Evolutionary conservation across 1,139 yeast species (phyloP), one percentile per base, ranked within the genome.

Genomic region (Saccharomycopsis crataegensis): DNA sequence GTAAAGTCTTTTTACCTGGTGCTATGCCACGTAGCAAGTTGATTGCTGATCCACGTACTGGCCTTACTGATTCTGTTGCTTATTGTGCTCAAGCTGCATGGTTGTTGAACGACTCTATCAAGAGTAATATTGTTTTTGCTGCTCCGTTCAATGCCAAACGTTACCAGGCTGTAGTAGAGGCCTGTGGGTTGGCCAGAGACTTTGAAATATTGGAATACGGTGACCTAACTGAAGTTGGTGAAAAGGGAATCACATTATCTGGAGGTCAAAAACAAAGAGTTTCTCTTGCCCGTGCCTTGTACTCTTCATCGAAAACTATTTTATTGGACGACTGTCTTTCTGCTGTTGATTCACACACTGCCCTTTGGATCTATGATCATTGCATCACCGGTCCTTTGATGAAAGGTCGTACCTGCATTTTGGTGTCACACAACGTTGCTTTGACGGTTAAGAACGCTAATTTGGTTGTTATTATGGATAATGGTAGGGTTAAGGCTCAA

Each of bases 211-310:
- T 81, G 44, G 76, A 75, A 53, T 86, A 86, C 55, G 98, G 98
- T 62, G 96, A 88, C 65, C 76, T 79, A 61, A 88, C 96, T 45
- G 91, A 86, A 69, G 84, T 88, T 65, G 96, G 96, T 66, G 99
- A 93, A 69, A 91, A 91, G 74, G 99, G 99, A 67, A 89, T 93
- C 56, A 85, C 97, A 0, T 75, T 93, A 55, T 90, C 97, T 44
- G 99, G 99, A 62, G 99, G 99, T 55, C 98, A 93, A 71, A 93
- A 93, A 67, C 98, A 93, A 71, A 82, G 98, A 70, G 93, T 91
- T 46, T 90, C 97, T 1, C 75, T 93, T 57, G 98, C 99, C 1
- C 82, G 99, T 68, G 97, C 98, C 1, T 72, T 93, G 61, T 93
- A 93, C 67, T 88, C 96, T 1, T 80, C 81, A 63, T 86, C 97